These are phyloP conservation scores for Aphanomyces invadans DNA, from an alignment of 352 stramenopile species.

Conservation along the genomic window DNA sequence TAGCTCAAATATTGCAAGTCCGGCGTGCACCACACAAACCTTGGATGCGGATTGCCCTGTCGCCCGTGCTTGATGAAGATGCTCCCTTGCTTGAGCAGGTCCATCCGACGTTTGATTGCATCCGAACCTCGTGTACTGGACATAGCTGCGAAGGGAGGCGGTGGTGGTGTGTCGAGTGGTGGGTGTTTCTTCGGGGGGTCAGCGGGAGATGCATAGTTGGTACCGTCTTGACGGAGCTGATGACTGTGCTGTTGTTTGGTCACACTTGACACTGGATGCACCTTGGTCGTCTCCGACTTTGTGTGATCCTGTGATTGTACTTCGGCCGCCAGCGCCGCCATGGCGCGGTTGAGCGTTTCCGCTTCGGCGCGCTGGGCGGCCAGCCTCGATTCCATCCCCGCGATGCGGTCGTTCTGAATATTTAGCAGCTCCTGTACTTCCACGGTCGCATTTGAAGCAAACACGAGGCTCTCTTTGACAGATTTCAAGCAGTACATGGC, in stretches of 20 bases:
- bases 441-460: conserved; percentile 46
- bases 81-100: conserved; percentile 57
- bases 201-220: too few relatives aligned
- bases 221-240: neutral
- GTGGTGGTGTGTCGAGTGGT: too few relatives aligned
- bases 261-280: neutral
- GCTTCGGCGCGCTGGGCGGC: conserved; percentile 49
- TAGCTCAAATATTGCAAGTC: conserved; percentile 74
- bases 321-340: conserved; percentile 32
- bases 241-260: neutral
- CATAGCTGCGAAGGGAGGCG: neutral
- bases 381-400: conserved; percentile 47
- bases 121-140: conserved; percentile 34
- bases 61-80: conserved; percentile 77
- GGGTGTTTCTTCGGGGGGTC: too few relatives aligned
- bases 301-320: neutral
- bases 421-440: conserved; percentile 54
- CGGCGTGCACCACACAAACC: conserved; percentile 70
- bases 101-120: conserved; percentile 55
- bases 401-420: conserved; percentile 45
- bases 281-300: neutral
- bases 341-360: conserved; percentile 41
- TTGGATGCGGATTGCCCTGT: conserved; percentile 62
- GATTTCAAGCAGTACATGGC: conserved; percentile 48
- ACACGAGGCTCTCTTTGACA: conserved; percentile 65